A percentile compares a stretch with the other conserved stretches of the same genome.
phyloP scores from a whole-genome alignment of 2,329 filamentous ascomycete genomes.

The Alternaria gansuensis region DNA sequence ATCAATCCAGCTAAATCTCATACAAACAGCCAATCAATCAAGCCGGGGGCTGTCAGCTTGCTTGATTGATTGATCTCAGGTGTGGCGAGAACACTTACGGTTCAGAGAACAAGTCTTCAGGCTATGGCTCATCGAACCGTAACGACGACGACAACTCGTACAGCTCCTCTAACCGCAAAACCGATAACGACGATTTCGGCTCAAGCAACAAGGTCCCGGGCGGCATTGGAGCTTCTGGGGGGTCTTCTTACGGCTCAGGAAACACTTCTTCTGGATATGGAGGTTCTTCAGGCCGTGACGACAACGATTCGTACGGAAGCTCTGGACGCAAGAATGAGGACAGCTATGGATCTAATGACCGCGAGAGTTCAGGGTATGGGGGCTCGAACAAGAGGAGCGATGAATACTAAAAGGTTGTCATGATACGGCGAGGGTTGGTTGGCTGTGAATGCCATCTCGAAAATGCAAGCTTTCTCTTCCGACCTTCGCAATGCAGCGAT shows the following conservation, averaged over 20 bases:
- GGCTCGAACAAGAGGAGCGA: constrained; percentile 16
- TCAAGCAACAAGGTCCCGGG: constrained; percentile 9
- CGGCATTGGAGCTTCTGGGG: background rate
- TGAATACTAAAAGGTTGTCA: constrained; percentile 12
- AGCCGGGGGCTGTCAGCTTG: too few species aligned
- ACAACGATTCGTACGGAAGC: constrained; percentile 10
- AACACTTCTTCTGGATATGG: constrained; percentile 10
- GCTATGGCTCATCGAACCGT: constrained; percentile 9
- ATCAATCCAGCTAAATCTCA: too few species aligned
- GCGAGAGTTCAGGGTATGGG: constrained; percentile 12
- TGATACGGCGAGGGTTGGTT: background rate
- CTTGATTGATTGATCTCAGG: too few species aligned
- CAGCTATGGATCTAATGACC: constrained; percentile 12
- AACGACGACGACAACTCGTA: constrained; percentile 17
- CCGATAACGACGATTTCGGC: constrained; percentile 11
- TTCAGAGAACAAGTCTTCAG: constrained; percentile 19
- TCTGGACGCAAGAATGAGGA: constrained; percentile 5
- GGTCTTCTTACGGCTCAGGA: background rate
- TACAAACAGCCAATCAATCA: too few species aligned
- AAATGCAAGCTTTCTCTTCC: background rate
- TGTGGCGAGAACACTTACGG: constrained; percentile 15
- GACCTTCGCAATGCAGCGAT: background rate
- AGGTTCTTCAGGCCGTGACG: constrained; percentile 5
- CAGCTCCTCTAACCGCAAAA: constrained; percentile 17
- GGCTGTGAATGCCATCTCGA: background rate